Evolutionary conservation across 768 basidiomycete genomes (phyloP), one percentile per base, ranked within the genome.

Genomic region (Auriscalpium vulgare): DNA sequence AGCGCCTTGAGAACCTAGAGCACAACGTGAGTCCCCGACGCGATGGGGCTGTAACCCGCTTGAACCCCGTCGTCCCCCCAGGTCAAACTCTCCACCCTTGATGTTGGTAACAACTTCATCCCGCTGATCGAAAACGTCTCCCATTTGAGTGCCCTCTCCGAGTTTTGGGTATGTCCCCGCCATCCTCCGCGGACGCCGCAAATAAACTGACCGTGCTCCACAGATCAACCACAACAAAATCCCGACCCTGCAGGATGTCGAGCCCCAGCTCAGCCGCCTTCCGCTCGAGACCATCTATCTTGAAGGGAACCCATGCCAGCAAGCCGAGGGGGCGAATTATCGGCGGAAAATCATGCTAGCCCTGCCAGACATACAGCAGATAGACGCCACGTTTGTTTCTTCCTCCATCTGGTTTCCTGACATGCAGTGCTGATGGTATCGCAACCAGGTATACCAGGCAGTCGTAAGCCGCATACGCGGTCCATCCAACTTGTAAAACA

Each of bases 291-390:
- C 97, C 1, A 76, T 99, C 8, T 99, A 99, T 68, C 81, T 99
- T 23, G 97, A 99, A 72, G 87, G 83, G 5, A 99, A 99, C 66
- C 97, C 97, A 3, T 88, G 92, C 60, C 94, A 99, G 67, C 76
- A 70, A 47, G 77, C 75, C 13, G 91, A 97, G 64, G 86, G 81
- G 69, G 74, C 79, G 2, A 80, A 77, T 19, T 99, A 98, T 68
- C 75, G 93, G 62, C 76, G 95, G 53, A 99, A 97, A 73, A 78
- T 98, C 53, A 91, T 89, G 68, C 72, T 98, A 40, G 84, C 85
- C 3, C 74, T 97, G 19, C 95, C 95, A 0, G 91, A 95, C 64
- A 71, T 98, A 55, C 82, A 83, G 65, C 97, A 99, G 71, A 86
- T 99, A 51, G 97, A 99, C 71, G 97, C 97, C 44, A 97, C 90